Evolutionary conservation across 257 asterid species (phyloP).

Genomic region (Scutellaria baicalensis): DNA sequence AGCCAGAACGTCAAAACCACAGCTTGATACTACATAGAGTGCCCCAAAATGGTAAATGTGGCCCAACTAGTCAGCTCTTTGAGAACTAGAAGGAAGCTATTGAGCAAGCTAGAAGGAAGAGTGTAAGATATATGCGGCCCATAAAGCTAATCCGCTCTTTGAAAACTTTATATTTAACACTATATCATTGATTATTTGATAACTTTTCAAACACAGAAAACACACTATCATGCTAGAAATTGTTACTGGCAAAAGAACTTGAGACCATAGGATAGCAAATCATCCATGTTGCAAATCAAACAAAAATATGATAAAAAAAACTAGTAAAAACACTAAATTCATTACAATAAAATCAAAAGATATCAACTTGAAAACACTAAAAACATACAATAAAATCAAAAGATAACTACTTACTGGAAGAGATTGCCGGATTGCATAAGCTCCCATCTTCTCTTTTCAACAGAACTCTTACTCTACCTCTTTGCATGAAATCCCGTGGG

Average conservation of each 20-base stretch:
- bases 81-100: too few relatives aligned
- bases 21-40: neutral
- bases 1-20: too few relatives aligned
- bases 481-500: slow-evolving; percentile 96
- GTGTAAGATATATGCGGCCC: too few relatives aligned
- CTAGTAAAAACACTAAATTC: too few relatives aligned
- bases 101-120: neutral
- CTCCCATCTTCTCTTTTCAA: slow-evolving; percentile 83
- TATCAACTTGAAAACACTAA: neutral
- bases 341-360: too few relatives aligned
- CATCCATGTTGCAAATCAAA: neutral
- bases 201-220: neutral
- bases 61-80: too few relatives aligned
- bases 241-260: neutral
- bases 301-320: too few relatives aligned
- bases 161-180: neutral
- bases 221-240: neutral
- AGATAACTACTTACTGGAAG: slow-evolving; percentile 49
- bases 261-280: neutral
- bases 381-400: neutral
- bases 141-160: too few relatives aligned
- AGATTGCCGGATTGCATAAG: slow-evolving; percentile 60
- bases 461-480: slow-evolving; percentile 89
- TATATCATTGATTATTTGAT: neutral
- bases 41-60: neutral